Conservation (phyloP, 768 basidiomycete genomes). For the Amanita fuliginea region DNA sequence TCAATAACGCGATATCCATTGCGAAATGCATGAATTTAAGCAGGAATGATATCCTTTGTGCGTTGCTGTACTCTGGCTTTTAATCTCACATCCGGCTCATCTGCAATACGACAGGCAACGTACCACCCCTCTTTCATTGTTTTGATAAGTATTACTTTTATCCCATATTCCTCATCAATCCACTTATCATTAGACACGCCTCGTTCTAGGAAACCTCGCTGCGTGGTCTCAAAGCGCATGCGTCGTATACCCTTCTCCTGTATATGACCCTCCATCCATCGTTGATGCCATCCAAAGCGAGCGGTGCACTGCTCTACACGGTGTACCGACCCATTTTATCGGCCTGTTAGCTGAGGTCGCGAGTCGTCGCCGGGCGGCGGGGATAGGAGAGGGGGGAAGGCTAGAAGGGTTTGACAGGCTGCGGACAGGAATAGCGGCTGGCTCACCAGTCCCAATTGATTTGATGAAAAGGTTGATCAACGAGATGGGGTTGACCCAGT, state of each 20-base stretch:
- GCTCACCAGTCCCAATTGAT: constrained; percentile 68
- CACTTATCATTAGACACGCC: constrained; percentile 32
- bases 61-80: constrained; percentile 11
- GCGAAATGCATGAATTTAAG: constrained; percentile 64
- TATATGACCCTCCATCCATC: constrained; percentile 51
- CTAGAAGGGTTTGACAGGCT: constrained; percentile 5
- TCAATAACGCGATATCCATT: constrained; percentile 68
- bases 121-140: constrained; percentile 79
- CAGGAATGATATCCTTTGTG: constrained; percentile 58
- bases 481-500: constrained; percentile 53
- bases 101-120: constrained; percentile 43
- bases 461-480: constrained; percentile 65
- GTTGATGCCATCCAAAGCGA: constrained; percentile 63
- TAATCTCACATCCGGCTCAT: background rate
- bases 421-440: constrained; percentile 78
- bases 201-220: constrained; percentile 73
- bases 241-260: constrained; percentile 64
- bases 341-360: constrained; percentile 63
- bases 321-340: constrained; percentile 79
- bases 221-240: constrained; percentile 66
- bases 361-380: constrained; percentile 28
- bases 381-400: constrained; percentile 20
- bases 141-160: constrained; percentile 61
- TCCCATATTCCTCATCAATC: constrained; percentile 4
- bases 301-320: constrained; percentile 69